Conservation (phyloP, 176 grass and related monocot species). For the Dactylis glomerata region DNA sequence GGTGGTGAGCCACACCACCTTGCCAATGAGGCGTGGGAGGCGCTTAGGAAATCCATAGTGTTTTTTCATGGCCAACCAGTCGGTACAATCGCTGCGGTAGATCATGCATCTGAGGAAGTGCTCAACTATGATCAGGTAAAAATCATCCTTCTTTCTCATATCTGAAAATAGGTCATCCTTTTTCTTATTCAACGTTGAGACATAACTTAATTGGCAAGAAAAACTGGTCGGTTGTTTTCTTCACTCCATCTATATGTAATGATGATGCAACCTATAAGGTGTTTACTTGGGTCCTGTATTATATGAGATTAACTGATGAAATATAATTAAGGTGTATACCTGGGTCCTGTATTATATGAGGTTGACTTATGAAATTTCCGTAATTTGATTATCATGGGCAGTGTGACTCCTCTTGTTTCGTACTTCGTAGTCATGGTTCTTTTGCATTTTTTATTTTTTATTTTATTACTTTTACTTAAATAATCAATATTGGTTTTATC, state of each 20-base stretch:
- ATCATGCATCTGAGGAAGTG: conserved; percentile 67
- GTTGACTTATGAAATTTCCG: too few relatives aligned
- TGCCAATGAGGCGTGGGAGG: conserved; percentile 74
- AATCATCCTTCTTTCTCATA: not conserved
- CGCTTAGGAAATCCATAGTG: conserved; percentile 63
- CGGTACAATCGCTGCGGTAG: conserved; percentile 57
- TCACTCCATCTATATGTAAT: too few relatives aligned
- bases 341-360: too few relatives aligned
- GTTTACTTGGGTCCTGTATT: too few relatives aligned
- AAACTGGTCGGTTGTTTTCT: too few relatives aligned
- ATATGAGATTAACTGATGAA: too few relatives aligned
- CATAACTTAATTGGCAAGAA: not conserved
- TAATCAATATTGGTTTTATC: not conserved
- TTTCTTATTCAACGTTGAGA: too few relatives aligned
- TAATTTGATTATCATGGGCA: too few relatives aligned
- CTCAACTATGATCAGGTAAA: conserved; percentile 95
- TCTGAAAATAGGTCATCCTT: too few relatives aligned
- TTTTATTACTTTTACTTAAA: not conserved
- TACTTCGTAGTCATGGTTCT: not conserved
- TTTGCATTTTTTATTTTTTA: not conserved
- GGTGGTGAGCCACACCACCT: conserved; percentile 49
- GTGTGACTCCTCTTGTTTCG: too few relatives aligned
- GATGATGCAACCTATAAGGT: too few relatives aligned
- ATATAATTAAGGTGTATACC: too few relatives aligned
- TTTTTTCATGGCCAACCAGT: conserved; percentile 67